Percentiles rank a stretch among this genome's conserved stretches.
Conservation (phyloP, 768 basidiomycete genomes). For the Boletus vermiculosoides region DNA sequence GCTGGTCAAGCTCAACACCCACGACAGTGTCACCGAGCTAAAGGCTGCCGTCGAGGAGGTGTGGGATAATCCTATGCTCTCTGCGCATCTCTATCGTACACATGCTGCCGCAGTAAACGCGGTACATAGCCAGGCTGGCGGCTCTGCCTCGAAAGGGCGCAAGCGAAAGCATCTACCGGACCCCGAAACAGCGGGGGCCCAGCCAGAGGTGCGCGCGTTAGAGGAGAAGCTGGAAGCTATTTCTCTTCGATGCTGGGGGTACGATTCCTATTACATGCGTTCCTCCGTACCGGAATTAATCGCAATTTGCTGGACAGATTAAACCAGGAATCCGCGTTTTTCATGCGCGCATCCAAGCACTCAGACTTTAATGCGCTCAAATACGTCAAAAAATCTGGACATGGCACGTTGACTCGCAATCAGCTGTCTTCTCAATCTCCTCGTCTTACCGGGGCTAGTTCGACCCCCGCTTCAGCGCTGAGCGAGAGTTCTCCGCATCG, state of each 20-base stretch:
- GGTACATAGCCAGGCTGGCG: conserved; percentile 36
- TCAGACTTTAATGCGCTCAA: conserved; percentile 63
- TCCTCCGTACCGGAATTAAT: neutral
- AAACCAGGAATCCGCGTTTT: conserved; percentile 51
- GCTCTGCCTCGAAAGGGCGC: conserved; percentile 24
- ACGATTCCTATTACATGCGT: conserved; percentile 22
- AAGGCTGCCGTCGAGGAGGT: conserved; percentile 41
- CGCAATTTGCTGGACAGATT: conserved; percentile 38
- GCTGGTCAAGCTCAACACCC: neutral
- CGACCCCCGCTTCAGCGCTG: neutral
- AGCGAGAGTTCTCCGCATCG: conserved; percentile 1
- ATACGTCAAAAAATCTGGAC: conserved; percentile 26
- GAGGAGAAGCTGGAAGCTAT: conserved; percentile 52
- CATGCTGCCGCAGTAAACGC: conserved; percentile 49
- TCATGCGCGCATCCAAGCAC: conserved; percentile 62
- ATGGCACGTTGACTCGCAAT: conserved; percentile 31
- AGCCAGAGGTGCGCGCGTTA: conserved; percentile 46
- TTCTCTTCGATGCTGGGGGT: conserved; percentile 63
- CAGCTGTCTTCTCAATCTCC: neutral
- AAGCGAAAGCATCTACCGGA: conserved; percentile 37
- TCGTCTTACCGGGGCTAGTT: neutral
- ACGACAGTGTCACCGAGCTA: conserved; percentile 54
- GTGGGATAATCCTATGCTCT: conserved; percentile 56
- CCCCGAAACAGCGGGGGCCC: conserved; percentile 29
- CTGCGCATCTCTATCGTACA: conserved; percentile 51